Evolutionary conservation across 177 flowering plant genomes (phyloP).

Genomic region (Telopea speciosissima): DNA sequence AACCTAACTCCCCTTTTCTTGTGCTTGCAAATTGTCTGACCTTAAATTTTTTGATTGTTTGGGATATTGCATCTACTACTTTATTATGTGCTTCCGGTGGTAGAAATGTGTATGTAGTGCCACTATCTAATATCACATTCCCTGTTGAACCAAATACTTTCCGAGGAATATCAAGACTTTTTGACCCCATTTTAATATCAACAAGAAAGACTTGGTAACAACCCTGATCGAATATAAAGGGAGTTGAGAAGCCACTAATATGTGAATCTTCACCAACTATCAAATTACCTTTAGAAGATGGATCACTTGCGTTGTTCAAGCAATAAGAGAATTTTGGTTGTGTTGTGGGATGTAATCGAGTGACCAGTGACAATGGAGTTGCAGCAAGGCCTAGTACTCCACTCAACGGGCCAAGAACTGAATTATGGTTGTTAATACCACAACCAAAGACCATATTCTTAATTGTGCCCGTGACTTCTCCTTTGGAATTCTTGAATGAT

Average conservation of each 20-base stretch:
- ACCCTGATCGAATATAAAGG: background rate
- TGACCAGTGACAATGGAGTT: slow-evolving; percentile 1
- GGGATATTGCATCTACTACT: slow-evolving; percentile 10
- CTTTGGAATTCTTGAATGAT: slow-evolving; percentile 20
- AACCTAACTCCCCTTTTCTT: slow-evolving; percentile 13
- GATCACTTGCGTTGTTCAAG: slow-evolving; percentile 20
- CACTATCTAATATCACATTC: slow-evolving; percentile 24
- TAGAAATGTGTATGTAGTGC: slow-evolving; percentile 10
- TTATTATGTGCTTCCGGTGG: slow-evolving; percentile 5
- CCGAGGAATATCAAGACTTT: slow-evolving; percentile 12
- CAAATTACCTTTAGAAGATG: background rate
- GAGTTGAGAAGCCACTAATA: slow-evolving; percentile 15
- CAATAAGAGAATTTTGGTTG: slow-evolving; percentile 31
- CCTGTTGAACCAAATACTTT: background rate
- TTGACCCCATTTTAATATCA: slow-evolving; percentile 25
- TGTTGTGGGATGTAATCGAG: background rate
- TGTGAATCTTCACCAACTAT: slow-evolving; percentile 19
- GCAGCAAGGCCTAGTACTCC: slow-evolving; percentile 30
- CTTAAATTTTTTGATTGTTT: background rate
- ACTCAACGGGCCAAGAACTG: background rate
- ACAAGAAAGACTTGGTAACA: slow-evolving; percentile 17
- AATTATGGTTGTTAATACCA: slow-evolving; percentile 3
- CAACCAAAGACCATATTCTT: slow-evolving; percentile 24
- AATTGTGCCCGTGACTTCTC: background rate
- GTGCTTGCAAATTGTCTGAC: background rate